Evolutionary conservation across 225 moss, liverwort and hornwort species (phyloP), one percentile per base, ranked within the genome.

Genomic region (Takakia lepidozioides): DNA sequence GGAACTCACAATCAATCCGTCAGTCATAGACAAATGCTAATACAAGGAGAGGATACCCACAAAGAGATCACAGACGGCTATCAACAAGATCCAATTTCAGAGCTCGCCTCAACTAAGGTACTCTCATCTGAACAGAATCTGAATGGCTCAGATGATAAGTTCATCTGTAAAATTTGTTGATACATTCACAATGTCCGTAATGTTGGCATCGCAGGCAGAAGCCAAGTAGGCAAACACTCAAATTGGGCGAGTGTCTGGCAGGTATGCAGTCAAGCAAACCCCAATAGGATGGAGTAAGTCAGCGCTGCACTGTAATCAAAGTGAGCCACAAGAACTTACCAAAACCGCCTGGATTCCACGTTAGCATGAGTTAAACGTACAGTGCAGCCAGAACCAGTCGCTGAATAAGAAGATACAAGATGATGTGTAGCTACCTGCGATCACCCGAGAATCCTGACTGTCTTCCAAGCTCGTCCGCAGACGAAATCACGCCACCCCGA

Each of bases 391-490:
- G 2, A 26, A 36, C 9, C 38, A 27, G 49, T 34, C 10, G 5
- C 36, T 43, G 19, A 37, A 51, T 20, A 56, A 23, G 25, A 55
- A 48, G 54, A 34, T 4, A 41, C 56, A 45, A 52, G 55, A 30
- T 67, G 32, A 32, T 7, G 32, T 32, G 32, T 32, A 32, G 32
- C 72, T 84, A 98, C 98, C 98, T 98, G 48, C 91, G 82, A 62
- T 98, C 95, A 62, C 69, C 67, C 24, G 52, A 45, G 39, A 76
- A 68, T 19, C 58, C 73, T 38, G 63, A 45, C 15, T 51, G 56
- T 60, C 56, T 62, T 40, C 62, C 78, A 14, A 51, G 27, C 11
- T 71, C 80, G 15, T 88, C 93, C 26, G 4, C 38, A 23, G 24
- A 19, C 51, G n/a, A 63, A 46, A 11, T 46, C 48, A 22, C 60